These are phyloP conservation scores for Neurospora discreta DNA, from an alignment of 495 filamentous ascomycete species.

Conservation along the genomic window DNA sequence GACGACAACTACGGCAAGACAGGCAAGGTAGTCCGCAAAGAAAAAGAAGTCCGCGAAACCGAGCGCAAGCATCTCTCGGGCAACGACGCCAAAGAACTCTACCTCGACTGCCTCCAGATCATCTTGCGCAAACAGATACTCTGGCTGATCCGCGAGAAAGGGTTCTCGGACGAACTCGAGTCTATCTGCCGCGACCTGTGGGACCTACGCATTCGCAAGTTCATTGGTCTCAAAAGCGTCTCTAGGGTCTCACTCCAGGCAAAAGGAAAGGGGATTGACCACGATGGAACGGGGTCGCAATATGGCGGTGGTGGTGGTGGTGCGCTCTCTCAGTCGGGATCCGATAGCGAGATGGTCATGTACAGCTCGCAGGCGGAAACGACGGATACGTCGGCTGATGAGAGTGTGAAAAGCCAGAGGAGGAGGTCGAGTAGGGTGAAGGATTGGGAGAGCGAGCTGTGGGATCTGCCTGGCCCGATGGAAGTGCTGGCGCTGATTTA, in stretches of 20 bases:
- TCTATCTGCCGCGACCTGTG: conserved; percentile 41
- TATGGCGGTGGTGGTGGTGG: neutral
- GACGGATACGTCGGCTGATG: neutral
- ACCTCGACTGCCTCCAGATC: conserved; percentile 75
- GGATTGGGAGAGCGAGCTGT: conserved; percentile 20
- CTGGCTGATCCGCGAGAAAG: conserved; percentile 34
- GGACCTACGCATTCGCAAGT: conserved; percentile 32
- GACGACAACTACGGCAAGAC: conserved; percentile 61
- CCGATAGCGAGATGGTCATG: conserved; percentile 11
- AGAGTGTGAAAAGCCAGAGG: neutral
- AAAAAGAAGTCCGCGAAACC: conserved; percentile 42
- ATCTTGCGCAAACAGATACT: conserved; percentile 38
- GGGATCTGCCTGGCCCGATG: conserved; percentile 28
- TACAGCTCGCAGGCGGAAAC: conserved; percentile 29
- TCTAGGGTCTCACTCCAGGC: neutral
- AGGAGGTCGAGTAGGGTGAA: conserved; percentile 3
- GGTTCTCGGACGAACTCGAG: conserved; percentile 34
- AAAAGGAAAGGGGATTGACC: neutral
- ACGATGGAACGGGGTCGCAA: conserved; percentile 4
- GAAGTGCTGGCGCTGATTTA: conserved; percentile 37
- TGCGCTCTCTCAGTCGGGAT: neutral
- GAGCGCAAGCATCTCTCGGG: conserved; percentile 51
- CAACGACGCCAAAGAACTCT: conserved; percentile 59
- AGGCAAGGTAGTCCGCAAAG: conserved; percentile 36
- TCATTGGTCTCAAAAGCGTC: conserved; percentile 18